Evolutionary conservation across 306 rosid genomes (phyloP).

Genomic region (Amphicarpaea edgeworthii): DNA sequence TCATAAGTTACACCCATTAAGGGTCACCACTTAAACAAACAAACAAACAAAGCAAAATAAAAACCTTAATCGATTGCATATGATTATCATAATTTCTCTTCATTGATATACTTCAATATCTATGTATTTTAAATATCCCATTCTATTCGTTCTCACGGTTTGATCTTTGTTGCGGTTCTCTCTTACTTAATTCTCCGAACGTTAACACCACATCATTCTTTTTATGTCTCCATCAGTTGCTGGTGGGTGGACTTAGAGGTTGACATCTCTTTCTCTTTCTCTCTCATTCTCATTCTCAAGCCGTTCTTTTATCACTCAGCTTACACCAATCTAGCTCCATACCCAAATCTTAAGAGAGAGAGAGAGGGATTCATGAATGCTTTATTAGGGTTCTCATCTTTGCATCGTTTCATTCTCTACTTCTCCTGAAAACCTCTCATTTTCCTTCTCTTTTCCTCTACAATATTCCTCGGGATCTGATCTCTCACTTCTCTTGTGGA

Average conservation of each 20-base stretch:
- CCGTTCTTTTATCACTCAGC: constrained; percentile 63
- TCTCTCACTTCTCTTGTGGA: not conserved
- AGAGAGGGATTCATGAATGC: constrained; percentile 3
- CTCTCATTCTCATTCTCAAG: constrained; percentile 52
- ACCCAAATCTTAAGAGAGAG: not conserved
- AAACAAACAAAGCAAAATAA: constrained; percentile 5
- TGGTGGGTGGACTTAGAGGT: constrained; percentile 68
- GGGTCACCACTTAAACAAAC: constrained; percentile 21
- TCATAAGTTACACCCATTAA: constrained; percentile 3
- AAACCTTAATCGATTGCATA: constrained; percentile 3
- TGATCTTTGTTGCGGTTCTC: not conserved
- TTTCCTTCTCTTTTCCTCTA: constrained; percentile 18
- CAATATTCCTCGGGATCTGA: constrained; percentile 1
- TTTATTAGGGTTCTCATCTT: constrained; percentile 57
- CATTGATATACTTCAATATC: not conserved
- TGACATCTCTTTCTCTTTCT: constrained; percentile 49
- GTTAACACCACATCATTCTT: constrained; percentile 10
- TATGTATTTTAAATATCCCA: not conserved
- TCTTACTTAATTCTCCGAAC: not conserved
- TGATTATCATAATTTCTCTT: constrained; percentile 10
- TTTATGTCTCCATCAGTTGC: constrained; percentile 72
- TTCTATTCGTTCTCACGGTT: not conserved
- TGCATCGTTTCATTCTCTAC: constrained; percentile 36
- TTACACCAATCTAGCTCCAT: constrained; percentile 75
- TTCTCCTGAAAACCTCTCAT: constrained; percentile 6